phyloP scores from a whole-genome alignment of 2,329 filamentous ascomycete genomes.

The Thelonectria discophora region DNA sequence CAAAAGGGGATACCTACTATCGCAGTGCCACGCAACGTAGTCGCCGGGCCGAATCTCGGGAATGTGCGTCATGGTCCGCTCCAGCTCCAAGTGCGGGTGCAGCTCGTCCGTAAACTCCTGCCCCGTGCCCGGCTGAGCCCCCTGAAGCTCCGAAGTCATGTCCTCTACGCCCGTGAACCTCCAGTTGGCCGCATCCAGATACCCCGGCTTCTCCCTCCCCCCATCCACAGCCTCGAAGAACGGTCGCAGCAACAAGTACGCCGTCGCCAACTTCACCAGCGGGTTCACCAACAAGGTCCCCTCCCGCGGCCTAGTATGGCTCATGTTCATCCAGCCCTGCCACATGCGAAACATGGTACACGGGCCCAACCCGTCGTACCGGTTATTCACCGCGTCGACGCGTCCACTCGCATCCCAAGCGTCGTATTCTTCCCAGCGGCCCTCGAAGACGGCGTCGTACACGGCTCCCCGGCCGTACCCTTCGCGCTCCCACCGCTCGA shows the following conservation, averaged over 20 bases:
- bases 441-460: conserved; percentile 77
- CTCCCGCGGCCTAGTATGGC: conserved; percentile 73
- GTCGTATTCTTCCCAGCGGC: conserved; percentile 83
- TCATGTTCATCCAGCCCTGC: conserved; percentile 90
- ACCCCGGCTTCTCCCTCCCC: conserved; percentile 39
- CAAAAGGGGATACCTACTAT: conserved; percentile 55
- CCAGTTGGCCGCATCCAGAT: conserved; percentile 68
- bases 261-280: conserved; percentile 75
- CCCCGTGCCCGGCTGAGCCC: conserved; percentile 72
- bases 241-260: conserved; percentile 82
- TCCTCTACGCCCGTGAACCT: conserved; percentile 55
- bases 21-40: conserved; percentile 87
- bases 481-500: conserved; percentile 77
- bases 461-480: conserved; percentile 74
- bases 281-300: conserved; percentile 87
- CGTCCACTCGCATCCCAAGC: conserved; percentile 81
- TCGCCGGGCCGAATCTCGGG: conserved; percentile 76
- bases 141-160: conserved; percentile 72
- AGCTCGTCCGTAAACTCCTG: conserved; percentile 75
- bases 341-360: conserved; percentile 89
- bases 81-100: conserved; percentile 76
- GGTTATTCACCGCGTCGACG: conserved; percentile 72
- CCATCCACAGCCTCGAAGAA: conserved; percentile 73
- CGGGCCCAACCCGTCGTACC: conserved; percentile 83
- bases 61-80: conserved; percentile 73